These are phyloP conservation scores for Sporodiniella umbellata DNA, from an alignment of 371 early-diverging fungal genomes.

Conservation along the genomic window DNA sequence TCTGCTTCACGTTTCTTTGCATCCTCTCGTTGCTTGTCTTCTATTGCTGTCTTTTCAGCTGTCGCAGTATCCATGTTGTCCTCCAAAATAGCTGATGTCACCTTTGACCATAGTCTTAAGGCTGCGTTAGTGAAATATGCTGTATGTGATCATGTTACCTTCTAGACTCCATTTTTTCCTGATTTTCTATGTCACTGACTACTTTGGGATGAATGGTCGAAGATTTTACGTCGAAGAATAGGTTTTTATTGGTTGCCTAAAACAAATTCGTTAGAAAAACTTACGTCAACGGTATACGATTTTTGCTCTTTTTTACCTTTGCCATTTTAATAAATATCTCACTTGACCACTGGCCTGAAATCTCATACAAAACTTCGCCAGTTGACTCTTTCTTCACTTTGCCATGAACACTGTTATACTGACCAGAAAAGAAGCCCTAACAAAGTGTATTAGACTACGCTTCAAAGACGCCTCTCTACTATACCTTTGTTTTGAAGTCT, in stretches of 20 bases:
- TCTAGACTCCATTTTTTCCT: conserved; percentile 84
- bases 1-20: conserved; percentile 62
- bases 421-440: conserved; percentile 72
- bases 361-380: conserved; percentile 72
- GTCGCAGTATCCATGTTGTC: conserved; percentile 80
- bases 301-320: conserved; percentile 19
- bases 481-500: conserved; percentile 91
- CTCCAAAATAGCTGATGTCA: conserved; percentile 70
- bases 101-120: conserved; percentile 71
- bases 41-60: conserved; percentile 76
- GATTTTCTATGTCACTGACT: conserved; percentile 68
- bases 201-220: conserved; percentile 65
- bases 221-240: conserved; percentile 71
- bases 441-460: not conserved
- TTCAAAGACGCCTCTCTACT: not conserved
- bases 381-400: conserved; percentile 77
- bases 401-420: conserved; percentile 79
- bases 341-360: conserved; percentile 88
- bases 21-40: conserved; percentile 77
- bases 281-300: not conserved
- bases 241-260: conserved; percentile 15
- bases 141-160: too few relatives aligned
- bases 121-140: too few relatives aligned
- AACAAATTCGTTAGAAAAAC: not conserved
- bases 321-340: conserved; percentile 55